phyloP scores from a whole-genome alignment of 805 yeast species.

The Jamesozyma hellenica region DNA sequence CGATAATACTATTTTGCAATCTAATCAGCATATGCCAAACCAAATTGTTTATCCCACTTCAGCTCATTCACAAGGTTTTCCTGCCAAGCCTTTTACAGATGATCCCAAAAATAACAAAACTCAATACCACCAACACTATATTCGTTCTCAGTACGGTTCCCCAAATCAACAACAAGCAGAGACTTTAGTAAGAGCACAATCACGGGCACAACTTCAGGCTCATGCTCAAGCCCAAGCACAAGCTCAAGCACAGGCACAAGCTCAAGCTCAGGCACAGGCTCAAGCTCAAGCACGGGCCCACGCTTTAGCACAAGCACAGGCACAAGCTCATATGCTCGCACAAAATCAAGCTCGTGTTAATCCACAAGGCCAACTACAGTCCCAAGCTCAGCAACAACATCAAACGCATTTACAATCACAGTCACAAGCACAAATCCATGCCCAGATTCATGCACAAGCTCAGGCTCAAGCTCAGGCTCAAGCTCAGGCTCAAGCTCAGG shows the following conservation, averaged over 20 bases:
- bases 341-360: slow-evolving; percentile 3
- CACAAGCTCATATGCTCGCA: slow-evolving; percentile 1
- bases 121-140: slow-evolving; percentile 2
- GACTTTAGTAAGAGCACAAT: not conserved
- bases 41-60: not conserved
- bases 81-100: slow-evolving; percentile 1
- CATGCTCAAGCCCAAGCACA: not conserved
- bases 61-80: not conserved
- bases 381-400: not conserved
- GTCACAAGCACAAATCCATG: not conserved
- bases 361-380: slow-evolving; percentile 1
- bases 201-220: slow-evolving; percentile 2
- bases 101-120: not conserved
- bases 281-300: not conserved
- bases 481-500: slow-evolving; percentile 1
- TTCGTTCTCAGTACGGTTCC: slow-evolving; percentile 1
- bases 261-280: slow-evolving; percentile 1
- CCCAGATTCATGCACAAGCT: not conserved
- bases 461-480: not conserved
- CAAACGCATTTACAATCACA: not conserved
- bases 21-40: slow-evolving; percentile 1
- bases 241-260: not conserved
- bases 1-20: not conserved
- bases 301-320: not conserved
- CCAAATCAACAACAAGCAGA: slow-evolving; percentile 1